A percentile compares a stretch with the other conserved stretches of the same genome.
phyloP scores from a whole-genome alignment of 345 rosid species.

The Pistacia atlantica region DNA sequence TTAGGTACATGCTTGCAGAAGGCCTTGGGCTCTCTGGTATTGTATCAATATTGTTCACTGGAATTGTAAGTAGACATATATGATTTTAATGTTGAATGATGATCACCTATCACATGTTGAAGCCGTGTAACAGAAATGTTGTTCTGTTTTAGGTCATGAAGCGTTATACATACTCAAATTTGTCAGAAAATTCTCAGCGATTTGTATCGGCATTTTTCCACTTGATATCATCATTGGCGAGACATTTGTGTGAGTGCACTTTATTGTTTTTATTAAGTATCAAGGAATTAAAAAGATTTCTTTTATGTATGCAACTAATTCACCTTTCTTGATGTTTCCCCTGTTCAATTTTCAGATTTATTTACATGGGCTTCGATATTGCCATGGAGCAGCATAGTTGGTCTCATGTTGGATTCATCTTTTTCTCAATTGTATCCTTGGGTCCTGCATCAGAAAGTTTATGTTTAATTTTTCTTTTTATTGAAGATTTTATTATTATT shows the following conservation, averaged over 20 bases:
- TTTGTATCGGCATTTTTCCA: constrained; percentile 94
- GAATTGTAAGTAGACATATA: constrained; percentile 66
- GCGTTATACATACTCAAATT: constrained; percentile 88
- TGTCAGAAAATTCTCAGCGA: constrained; percentile 89
- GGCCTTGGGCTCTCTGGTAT: constrained; percentile 99
- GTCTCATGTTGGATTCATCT: constrained; percentile 95
- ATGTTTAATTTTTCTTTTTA: background rate
- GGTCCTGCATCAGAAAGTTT: constrained; percentile 10
- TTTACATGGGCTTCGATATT: constrained; percentile 99
- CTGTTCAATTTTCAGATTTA: constrained; percentile 67
- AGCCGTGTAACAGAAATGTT: constrained; percentile 16
- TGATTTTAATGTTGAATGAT: background rate
- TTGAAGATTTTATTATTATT: constrained; percentile 30
- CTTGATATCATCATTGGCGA: constrained; percentile 95
- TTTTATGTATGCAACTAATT: constrained; percentile 6
- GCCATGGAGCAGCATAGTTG: constrained; percentile 99
- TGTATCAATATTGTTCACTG: constrained; percentile 94
- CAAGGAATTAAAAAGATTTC: constrained; percentile 11
- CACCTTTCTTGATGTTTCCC: constrained; percentile 14
- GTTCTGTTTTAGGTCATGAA: constrained; percentile 77
- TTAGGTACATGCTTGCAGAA: constrained; percentile 98
- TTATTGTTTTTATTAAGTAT: constrained; percentile 14
- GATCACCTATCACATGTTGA: constrained; percentile 7
- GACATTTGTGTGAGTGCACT: constrained; percentile 75
- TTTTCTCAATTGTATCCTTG: constrained; percentile 97